phyloP scores from a whole-genome alignment of 306 rosid genomes.

The Comarum palustre region DNA sequence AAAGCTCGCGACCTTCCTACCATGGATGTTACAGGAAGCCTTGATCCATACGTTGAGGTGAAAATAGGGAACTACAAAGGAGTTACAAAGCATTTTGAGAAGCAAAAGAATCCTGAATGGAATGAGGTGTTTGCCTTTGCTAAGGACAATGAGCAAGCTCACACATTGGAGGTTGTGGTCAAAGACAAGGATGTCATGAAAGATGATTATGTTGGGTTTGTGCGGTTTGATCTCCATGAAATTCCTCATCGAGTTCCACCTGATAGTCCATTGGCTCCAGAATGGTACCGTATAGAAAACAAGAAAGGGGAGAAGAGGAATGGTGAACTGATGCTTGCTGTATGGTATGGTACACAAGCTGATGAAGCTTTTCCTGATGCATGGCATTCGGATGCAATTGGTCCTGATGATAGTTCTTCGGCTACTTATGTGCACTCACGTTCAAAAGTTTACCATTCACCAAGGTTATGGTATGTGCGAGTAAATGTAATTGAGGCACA shows the following conservation, averaged over 20 bases:
- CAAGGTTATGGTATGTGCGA: constrained; percentile 76
- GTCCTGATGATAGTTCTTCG: constrained; percentile 43
- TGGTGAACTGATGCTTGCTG: constrained; percentile 95
- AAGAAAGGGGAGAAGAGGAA: constrained; percentile 56
- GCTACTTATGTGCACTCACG: constrained; percentile 42
- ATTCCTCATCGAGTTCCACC: constrained; percentile 77
- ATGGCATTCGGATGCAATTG: constrained; percentile 89
- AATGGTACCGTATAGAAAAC: constrained; percentile 74
- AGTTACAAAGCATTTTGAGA: constrained; percentile 56
- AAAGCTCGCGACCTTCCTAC: constrained; percentile 85
- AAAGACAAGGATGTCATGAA: constrained; percentile 59
- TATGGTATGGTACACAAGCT: constrained; percentile 94
- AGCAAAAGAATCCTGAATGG: constrained; percentile 79
- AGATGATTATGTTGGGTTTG: constrained; percentile 75
- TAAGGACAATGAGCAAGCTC: constrained; percentile 50
- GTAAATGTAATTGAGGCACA: constrained; percentile 79
- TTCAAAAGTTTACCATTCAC: constrained; percentile 86
- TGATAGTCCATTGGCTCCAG: constrained; percentile 92
- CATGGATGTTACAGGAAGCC: constrained; percentile 79
- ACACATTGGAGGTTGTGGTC: constrained; percentile 57
- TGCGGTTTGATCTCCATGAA: constrained; percentile 60
- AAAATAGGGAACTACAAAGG: constrained; percentile 86
- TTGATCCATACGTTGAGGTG: constrained; percentile 88
- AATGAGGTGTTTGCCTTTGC: constrained; percentile 86
- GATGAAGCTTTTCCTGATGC: constrained; percentile 97